phyloP scores from a whole-genome alignment of 768 basidiomycete genomes.

The Scleroderma bovista region DNA sequence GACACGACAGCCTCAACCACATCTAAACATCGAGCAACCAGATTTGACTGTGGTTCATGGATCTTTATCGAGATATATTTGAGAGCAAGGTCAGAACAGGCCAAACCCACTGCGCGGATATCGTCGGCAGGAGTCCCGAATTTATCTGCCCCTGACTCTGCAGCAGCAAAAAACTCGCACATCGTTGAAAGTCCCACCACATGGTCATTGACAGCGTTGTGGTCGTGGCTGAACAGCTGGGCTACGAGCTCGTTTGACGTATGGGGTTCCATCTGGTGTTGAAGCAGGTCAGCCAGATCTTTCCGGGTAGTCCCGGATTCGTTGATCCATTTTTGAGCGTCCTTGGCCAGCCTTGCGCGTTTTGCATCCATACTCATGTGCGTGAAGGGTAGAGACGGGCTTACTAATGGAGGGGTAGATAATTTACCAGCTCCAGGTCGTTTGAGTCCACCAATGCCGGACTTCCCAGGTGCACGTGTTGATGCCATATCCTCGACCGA shows the following conservation, averaged over 20 bases:
- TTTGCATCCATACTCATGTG: slow-evolving; percentile 41
- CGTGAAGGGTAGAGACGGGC: slow-evolving; percentile 31
- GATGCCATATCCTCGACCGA: slow-evolving; percentile 29
- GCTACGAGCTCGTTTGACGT: slow-evolving; percentile 69
- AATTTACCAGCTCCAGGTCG: slow-evolving; percentile 37
- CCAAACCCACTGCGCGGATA: slow-evolving; percentile 61
- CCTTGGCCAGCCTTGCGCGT: slow-evolving; percentile 64
- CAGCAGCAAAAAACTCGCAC: slow-evolving; percentile 66
- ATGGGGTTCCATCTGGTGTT: slow-evolving; percentile 88
- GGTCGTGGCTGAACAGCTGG: slow-evolving; percentile 90
- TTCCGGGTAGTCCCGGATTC: slow-evolving; percentile 79
- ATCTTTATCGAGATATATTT: slow-evolving; percentile 92
- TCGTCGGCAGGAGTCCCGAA: slow-evolving; percentile 41
- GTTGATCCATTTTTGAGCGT: slow-evolving; percentile 77
- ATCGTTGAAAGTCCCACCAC: slow-evolving; percentile 70
- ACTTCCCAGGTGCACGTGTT: slow-evolving; percentile 31
- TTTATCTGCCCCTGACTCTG: slow-evolving; percentile 51
- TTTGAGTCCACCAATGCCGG: slow-evolving; percentile 39
- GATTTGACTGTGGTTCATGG: slow-evolving; percentile 87
- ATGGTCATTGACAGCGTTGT: slow-evolving; percentile 91
- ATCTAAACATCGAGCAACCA: slow-evolving; percentile 84
- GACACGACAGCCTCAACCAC: slow-evolving; percentile 73
- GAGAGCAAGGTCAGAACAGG: slow-evolving; percentile 85
- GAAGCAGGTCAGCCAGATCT: slow-evolving; percentile 81
- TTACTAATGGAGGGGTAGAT: slow-evolving; percentile 28